Base-by-base conservation (phyloP, 2,329 filamentous ascomycete genomes). In the Pseudogymnoascus sp. region DNA sequence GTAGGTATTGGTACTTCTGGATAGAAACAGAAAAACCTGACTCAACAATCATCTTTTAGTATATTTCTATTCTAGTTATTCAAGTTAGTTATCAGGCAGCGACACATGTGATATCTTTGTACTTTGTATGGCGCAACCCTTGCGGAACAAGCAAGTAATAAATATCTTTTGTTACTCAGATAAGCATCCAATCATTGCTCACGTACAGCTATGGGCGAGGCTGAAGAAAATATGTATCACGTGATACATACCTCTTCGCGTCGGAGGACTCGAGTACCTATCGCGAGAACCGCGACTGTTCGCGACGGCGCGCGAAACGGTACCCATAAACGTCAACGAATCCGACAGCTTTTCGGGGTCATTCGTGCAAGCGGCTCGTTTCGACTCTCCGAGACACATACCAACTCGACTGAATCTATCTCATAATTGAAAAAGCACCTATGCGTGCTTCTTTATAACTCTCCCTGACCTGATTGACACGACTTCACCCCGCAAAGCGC, bases 401-500 rank as follows among this genome's bases (percentile, higher is more conserved):
- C 19, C 56, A 16, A 12, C 3, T 53, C n/a, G 46, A 60, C 16
- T 24, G 14, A 38, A 11, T 60, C 31, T 26, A 37, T 60, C 5
- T 37, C 56, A 4, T 10, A 38, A 22, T 37, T 37, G 31, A 35
- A 24, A 35, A n/a, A 35, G 56, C 56, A 60, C 56, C 31, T 38
- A 60, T 35, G 31, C 10, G 56, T 38, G 56, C 19, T 16, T 24
- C 31, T 22, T 31, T 35, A 14, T 22, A 60, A 60, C 4, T 19
- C 24, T 7, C 19, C 16, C 16, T 6, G 16, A 24, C 14, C 56
- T 60, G 35, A 35, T 22, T 38, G 28, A 37, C 31, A 37, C 56
- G 16, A 37, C 56, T 35, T 35, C 35, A 38, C 56, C 56, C 56
- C 50, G 24, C 43, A 66, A 69, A 71, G 69, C 70, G 68, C 69